Evolutionary conservation across 2,329 filamentous ascomycete genomes (phyloP), one percentile per base, ranked within the genome.

Genomic region (Exophiala sideris): DNA sequence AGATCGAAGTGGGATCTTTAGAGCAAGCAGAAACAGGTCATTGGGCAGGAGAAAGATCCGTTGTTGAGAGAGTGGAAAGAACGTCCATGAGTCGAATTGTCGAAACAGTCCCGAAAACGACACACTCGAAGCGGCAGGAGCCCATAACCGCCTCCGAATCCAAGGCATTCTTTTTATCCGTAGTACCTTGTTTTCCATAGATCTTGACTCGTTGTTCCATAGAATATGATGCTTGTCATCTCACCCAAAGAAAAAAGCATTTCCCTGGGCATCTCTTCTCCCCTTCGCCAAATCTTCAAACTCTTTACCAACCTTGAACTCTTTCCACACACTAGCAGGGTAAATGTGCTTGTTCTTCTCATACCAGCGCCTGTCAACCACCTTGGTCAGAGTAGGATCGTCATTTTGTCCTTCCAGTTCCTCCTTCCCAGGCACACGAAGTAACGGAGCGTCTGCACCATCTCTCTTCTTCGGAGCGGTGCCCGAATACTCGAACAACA

Each of bases 291-390:
- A 95, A 58, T 75, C 70, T 55, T 73, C 69, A 60, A 76, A 95
- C 65, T 96, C 88, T 71, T 88, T 89, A 57, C 89, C 89, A 0
- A 91, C 87, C 62, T 96, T 91, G 69, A 95, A 99, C 59, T 95
- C 88, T 64, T 91, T 89, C 94, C 94, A 99, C 44, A 92, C 82
- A 68, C 89, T 97, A 16, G 92, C 92, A 0, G 94, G 94, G 69
- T 92, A 99, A 54, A 99, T 97, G 71, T 99, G 94, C 73, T 97
- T 99, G 70, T 97, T 96, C 66, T 86, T 83, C 76, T 96, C 91
- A 70, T 96, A 99, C 94, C 94, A 99, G 56, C 94, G 79, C 56
- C 94, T 82, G 74, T 99, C 92, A 3, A 99, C 92, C 3, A 99
- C 91, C 69, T 96, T 97, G 2, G 92, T 97, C 58, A 88, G 73